These are phyloP conservation scores for Aurifilum marmelostoma DNA, from an alignment of 2,329 filamentous ascomycete species.

Conservation along the genomic window DNA sequence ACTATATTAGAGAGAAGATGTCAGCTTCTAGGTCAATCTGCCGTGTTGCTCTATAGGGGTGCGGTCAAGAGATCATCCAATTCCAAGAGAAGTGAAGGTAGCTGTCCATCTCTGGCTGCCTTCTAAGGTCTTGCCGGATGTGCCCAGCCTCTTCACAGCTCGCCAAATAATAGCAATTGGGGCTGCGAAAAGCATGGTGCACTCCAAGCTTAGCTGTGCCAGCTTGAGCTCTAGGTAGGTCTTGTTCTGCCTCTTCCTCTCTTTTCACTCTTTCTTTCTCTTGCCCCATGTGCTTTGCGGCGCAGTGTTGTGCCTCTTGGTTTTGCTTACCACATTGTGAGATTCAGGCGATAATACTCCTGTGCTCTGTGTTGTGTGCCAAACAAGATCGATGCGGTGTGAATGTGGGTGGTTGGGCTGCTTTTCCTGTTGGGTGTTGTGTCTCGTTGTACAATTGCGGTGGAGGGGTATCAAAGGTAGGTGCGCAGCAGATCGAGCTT, in stretches of 20 bases:
- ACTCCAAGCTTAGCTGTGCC: neutral
- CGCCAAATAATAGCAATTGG: neutral
- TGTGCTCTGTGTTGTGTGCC: conserved; percentile 18
- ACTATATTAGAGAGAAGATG: conserved; percentile 51
- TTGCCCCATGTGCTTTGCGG: neutral
- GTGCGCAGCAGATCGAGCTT: neutral
- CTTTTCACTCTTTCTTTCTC: neutral
- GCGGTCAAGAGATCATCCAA: neutral
- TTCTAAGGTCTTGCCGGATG: conserved; percentile 25
- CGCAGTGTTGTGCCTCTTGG: neutral
- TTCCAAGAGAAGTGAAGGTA: conserved; percentile 10
- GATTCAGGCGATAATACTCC: conserved; percentile 30
- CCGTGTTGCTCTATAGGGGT: neutral
- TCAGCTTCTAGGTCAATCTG: conserved; percentile 33
- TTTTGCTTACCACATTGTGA: conserved; percentile 42
- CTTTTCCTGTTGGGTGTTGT: conserved; percentile 12
- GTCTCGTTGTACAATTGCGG: conserved; percentile 21
- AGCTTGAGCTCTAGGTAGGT: neutral
- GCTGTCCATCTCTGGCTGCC: neutral
- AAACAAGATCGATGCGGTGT: conserved; percentile 5
- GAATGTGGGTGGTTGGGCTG: neutral
- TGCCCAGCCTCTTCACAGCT: neutral
- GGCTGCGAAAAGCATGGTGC: neutral
- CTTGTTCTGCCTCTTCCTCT: neutral
- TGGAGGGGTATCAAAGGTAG: conserved; percentile 28